Evolutionary conservation across 805 yeast genomes (phyloP).

Genomic region (Yarrowia sp.): DNA sequence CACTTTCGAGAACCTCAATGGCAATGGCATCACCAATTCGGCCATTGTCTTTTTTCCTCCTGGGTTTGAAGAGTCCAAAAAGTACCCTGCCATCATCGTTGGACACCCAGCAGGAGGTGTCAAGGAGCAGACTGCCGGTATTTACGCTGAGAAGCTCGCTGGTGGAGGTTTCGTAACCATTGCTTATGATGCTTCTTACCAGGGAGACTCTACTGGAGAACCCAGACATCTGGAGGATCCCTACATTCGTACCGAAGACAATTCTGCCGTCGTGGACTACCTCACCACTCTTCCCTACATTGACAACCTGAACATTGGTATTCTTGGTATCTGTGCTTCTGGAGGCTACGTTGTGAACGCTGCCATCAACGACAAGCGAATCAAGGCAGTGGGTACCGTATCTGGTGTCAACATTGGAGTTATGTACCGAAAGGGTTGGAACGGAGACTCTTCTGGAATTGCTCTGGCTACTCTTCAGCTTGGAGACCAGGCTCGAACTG

Average conservation of each 20-base stretch:
- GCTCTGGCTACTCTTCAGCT: neutral
- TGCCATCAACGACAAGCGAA: constrained; percentile 40
- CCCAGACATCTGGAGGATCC: constrained; percentile 42
- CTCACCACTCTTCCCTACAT: constrained; percentile 37
- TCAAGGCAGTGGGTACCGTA: constrained; percentile 41
- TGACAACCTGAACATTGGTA: constrained; percentile 40
- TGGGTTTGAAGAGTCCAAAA: constrained; percentile 36
- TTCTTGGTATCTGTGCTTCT: constrained; percentile 41
- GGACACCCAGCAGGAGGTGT: constrained; percentile 41
- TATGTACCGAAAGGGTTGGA: constrained; percentile 36
- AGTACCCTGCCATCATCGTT: constrained; percentile 40
- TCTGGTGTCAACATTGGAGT: constrained; percentile 39
- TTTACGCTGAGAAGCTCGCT: constrained; percentile 40
- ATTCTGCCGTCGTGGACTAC: constrained; percentile 39
- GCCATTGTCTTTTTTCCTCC: constrained; percentile 35
- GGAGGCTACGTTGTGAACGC: constrained; percentile 42
- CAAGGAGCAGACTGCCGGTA: constrained; percentile 42
- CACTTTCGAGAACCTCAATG: constrained; percentile 25
- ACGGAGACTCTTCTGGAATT: neutral
- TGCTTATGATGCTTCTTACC: constrained; percentile 42
- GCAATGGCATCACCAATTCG: constrained; percentile 6
- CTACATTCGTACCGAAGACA: constrained; percentile 40
- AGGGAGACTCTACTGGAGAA: constrained; percentile 42
- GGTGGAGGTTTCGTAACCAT: constrained; percentile 39
- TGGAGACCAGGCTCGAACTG: constrained; percentile 16